phyloP scores from a whole-genome alignment of 2,329 filamentous ascomycete species.

The Dactylonectria macrodidyma region DNA sequence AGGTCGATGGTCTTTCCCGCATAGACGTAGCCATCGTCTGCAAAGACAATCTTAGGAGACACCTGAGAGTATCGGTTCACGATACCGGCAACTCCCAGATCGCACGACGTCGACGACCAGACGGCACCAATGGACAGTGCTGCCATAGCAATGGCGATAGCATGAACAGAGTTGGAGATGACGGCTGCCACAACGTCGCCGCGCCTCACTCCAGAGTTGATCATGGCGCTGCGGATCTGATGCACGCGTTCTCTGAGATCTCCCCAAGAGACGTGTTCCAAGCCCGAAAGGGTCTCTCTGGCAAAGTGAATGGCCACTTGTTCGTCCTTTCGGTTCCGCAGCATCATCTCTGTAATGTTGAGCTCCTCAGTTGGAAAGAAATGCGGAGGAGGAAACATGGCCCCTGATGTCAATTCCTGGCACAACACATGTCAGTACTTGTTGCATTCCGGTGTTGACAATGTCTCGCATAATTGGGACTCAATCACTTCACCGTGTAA shows the following conservation, averaged over 20 bases:
- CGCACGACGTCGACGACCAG: conserved; percentile 25
- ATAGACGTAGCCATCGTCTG: conserved; percentile 27
- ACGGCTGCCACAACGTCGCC: conserved; percentile 26
- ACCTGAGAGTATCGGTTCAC: conserved; percentile 27
- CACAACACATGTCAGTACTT: background rate
- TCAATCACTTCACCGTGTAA: background rate
- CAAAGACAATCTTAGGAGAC: conserved; percentile 26
- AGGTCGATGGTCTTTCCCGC: conserved; percentile 10
- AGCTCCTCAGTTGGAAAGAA: conserved; percentile 23
- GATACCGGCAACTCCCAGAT: conserved; percentile 19
- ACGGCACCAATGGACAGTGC: conserved; percentile 17
- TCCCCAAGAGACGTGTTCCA: conserved; percentile 14
- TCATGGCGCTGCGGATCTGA: conserved; percentile 4
- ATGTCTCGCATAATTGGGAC: too few species aligned
- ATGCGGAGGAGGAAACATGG: conserved; percentile 20
- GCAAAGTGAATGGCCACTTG: conserved; percentile 23
- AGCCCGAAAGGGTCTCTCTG: background rate
- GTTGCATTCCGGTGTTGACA: too few species aligned
- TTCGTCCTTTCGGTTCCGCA: conserved; percentile 13
- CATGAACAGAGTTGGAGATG: conserved; percentile 29
- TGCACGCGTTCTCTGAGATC: conserved; percentile 8
- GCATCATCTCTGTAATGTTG: conserved; percentile 21
- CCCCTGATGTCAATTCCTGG: background rate
- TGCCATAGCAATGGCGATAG: conserved; percentile 24
- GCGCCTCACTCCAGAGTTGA: conserved; percentile 5